phyloP scores from a whole-genome alignment of 1,284 basidiomycete species.

The Mycena sp. region DNA sequence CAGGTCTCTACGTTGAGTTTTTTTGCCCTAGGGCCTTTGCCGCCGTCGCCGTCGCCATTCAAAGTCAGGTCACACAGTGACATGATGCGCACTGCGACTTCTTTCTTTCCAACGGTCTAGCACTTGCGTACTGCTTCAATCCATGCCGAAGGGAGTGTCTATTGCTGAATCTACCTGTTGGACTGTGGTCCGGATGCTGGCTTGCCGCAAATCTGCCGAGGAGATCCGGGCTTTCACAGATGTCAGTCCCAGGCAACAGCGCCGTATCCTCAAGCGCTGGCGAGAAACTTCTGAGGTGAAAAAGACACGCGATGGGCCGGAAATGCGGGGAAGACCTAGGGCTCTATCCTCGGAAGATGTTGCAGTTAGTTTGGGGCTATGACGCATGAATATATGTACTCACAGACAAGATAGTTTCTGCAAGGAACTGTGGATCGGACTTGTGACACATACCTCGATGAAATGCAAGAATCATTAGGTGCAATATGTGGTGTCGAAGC shows the following conservation, averaged over 20 bases:
- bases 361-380: not conserved
- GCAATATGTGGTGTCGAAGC: slow-evolving; percentile 27
- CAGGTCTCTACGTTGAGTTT: not conserved
- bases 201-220: not conserved
- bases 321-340: not conserved
- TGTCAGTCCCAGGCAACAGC: slow-evolving; percentile 9
- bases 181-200: slow-evolving; percentile 12
- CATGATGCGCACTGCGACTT: not conserved
- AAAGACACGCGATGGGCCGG: not conserved
- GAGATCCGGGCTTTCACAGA: slow-evolving; percentile 9
- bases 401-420: slow-evolving; percentile 17
- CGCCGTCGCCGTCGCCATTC: not conserved
- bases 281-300: not conserved
- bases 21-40: not conserved
- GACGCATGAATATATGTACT: not conserved
- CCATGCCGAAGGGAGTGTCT: slow-evolving; percentile 4
- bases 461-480: slow-evolving; percentile 28
- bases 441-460: slow-evolving; percentile 28
- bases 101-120: not conserved
- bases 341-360: not conserved
- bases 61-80: not conserved
- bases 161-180: slow-evolving; percentile 15
- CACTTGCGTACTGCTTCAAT: not conserved
- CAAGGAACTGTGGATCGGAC: slow-evolving; percentile 23
- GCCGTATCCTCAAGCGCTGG: slow-evolving; percentile 8